A percentile compares a stretch with the other conserved stretches of the same genome.
Evolutionary conservation across 306 rosid species (phyloP).

Genomic region (Sechiopsis laciniata): DNA sequence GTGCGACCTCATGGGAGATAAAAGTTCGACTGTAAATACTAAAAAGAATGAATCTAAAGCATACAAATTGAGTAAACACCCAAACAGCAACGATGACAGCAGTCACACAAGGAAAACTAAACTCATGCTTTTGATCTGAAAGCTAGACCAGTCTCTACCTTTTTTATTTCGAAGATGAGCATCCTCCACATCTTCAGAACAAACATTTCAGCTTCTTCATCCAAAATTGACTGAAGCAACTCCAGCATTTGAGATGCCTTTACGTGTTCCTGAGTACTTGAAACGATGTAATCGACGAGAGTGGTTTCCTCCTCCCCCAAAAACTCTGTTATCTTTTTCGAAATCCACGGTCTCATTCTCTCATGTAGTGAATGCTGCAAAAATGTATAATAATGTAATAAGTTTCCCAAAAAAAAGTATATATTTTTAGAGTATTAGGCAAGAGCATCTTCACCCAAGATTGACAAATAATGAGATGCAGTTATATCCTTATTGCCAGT

Average conservation of each 20-base stretch:
- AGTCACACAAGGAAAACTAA: not conserved
- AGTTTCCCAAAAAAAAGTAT: too few species aligned
- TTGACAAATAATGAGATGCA: not conserved
- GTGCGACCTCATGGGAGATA: constrained; percentile 5
- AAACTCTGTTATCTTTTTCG: constrained; percentile 85
- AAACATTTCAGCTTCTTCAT: constrained; percentile 98
- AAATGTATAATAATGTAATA: not conserved
- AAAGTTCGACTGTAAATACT: constrained; percentile 15
- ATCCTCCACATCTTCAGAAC: constrained; percentile 99
- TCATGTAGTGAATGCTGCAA: constrained; percentile 81
- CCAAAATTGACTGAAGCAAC: constrained; percentile 82
- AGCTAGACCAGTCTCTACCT: constrained; percentile 84
- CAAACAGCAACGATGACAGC: not conserved
- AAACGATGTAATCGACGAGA: constrained; percentile 85
- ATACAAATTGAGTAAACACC: constrained; percentile 13
- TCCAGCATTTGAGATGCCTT: constrained; percentile 95
- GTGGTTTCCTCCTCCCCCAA: constrained; percentile 94
- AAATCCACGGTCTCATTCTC: constrained; percentile 97
- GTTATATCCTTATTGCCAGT: not conserved
- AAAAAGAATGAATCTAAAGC: constrained; percentile 17
- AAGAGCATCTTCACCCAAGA: too few species aligned
- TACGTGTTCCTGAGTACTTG: constrained; percentile 86
- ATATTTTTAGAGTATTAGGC: too few species aligned
- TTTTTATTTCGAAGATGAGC: constrained; percentile 98
- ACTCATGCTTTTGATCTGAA: constrained; percentile 45